Conservation (phyloP, 2,329 filamentous ascomycete genomes). For the Esteya vermicola region DNA sequence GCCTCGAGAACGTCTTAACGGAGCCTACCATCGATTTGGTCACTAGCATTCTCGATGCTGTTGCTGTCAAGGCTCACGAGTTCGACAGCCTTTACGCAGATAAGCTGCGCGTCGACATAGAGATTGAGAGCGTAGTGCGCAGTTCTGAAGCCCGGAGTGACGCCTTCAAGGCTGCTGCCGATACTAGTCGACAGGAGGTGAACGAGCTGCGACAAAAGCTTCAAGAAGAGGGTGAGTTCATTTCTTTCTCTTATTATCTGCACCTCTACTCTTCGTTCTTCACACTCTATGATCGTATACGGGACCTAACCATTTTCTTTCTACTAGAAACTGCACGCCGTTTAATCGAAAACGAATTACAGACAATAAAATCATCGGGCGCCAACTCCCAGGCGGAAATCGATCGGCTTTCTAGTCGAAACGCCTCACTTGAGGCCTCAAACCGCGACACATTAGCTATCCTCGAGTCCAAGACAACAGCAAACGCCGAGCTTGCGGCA, state of each 20-base stretch:
- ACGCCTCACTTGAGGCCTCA: conserved; percentile 75
- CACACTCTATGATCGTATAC: too few species aligned
- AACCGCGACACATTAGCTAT: conserved; percentile 83
- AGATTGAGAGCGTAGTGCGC: conserved; percentile 80
- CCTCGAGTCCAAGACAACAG: conserved; percentile 76
- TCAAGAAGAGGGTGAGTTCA: conserved; percentile 58
- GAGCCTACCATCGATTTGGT: conserved; percentile 69
- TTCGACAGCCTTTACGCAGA: conserved; percentile 71
- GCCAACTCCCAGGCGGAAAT: conserved; percentile 62
- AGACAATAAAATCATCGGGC: conserved; percentile 59
- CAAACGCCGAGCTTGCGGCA: conserved; percentile 72
- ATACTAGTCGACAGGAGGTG: conserved; percentile 72
- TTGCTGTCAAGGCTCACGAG: conserved; percentile 68
- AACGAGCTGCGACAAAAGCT: conserved; percentile 71
- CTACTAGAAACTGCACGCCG: conserved; percentile 59
- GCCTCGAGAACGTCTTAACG: conserved; percentile 45
- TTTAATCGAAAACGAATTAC: conserved; percentile 67
- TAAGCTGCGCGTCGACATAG: conserved; percentile 80
- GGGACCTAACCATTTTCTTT: too few species aligned
- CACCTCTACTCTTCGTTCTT: too few species aligned
- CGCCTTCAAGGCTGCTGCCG: conserved; percentile 64
- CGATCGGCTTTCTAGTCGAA: conserved; percentile 65
- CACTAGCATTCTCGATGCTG: conserved; percentile 55
- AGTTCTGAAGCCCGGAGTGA: conserved; percentile 72
- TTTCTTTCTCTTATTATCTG: not conserved